Evolutionary conservation across 768 basidiomycete species (phyloP).

Genomic region (Suillus discolor): DNA sequence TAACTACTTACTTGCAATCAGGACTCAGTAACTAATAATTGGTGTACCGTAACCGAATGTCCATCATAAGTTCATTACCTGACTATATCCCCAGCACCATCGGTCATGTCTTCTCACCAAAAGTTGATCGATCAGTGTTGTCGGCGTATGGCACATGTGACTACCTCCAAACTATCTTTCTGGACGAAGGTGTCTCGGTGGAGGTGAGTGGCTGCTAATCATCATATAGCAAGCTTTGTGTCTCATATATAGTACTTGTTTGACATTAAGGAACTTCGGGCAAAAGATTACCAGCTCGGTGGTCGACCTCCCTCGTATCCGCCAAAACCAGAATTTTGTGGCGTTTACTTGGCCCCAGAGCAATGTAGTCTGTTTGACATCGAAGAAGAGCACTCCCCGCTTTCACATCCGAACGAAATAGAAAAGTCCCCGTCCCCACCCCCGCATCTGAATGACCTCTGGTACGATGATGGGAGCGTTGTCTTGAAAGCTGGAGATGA

Average conservation of each 20-base stretch:
- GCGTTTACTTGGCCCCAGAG: neutral
- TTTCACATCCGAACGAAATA: neutral
- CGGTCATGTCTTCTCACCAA: neutral
- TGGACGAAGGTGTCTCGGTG: neutral
- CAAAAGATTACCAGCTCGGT: neutral
- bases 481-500: neutral
- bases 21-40: too few relatives aligned
- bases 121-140: too few relatives aligned
- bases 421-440: neutral
- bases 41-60: too few relatives aligned
- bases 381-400: neutral
- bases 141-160: too few relatives aligned
- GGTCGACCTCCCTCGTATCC: conserved; percentile 1
- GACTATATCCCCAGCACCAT: neutral
- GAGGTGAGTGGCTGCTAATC: neutral
- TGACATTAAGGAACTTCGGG: neutral
- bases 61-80: too few relatives aligned
- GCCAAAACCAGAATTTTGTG: neutral
- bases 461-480: neutral
- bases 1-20: too few relatives aligned
- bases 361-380: neutral
- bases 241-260: neutral
- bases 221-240: neutral
- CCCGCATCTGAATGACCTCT: neutral
- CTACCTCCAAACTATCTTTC: neutral